Conservation (phyloP, 371 early-diverging fungal species). For the Apophysomyces variabilis region DNA sequence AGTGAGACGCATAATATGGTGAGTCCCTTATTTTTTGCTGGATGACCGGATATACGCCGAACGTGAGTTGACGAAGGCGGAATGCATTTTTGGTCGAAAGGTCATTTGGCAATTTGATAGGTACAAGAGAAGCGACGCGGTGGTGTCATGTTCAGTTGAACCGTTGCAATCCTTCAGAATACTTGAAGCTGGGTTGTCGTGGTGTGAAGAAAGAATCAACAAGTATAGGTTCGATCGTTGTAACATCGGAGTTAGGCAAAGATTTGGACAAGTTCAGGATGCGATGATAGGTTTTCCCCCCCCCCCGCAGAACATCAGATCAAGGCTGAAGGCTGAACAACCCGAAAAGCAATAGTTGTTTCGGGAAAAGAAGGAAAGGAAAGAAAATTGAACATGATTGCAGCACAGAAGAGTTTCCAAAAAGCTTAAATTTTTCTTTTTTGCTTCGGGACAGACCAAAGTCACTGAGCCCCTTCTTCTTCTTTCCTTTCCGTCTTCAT, state of each 20-base stretch:
- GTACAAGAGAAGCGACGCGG: conserved; percentile 95
- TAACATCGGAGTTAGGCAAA: conserved; percentile 7
- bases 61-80: conserved; percentile 81
- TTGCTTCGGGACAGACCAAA: not conserved
- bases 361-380: conserved; percentile 6
- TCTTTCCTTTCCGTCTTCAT: not conserved
- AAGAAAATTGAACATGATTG: not conserved
- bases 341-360: conserved; percentile 2
- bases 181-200: conserved; percentile 62
- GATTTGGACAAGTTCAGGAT: not conserved
- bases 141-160: conserved; percentile 94
- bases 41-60: conserved; percentile 95
- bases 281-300: not conserved
- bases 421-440: not conserved
- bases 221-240: too few relatives aligned
- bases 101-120: conserved; percentile 93
- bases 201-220: not conserved
- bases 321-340: not conserved
- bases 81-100: conserved; percentile 22
- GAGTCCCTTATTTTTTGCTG: conserved; percentile 88
- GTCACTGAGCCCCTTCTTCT: not conserved
- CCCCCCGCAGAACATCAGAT: not conserved
- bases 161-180: conserved; percentile 92
- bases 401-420: too few relatives aligned
- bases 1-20: conserved; percentile 98